A percentile compares a stretch with the other conserved stretches of the same genome.
These are phyloP conservation scores for Paramecium primaurelia DNA, from an alignment of 73 alveolate species.

Conservation along the genomic window DNA sequence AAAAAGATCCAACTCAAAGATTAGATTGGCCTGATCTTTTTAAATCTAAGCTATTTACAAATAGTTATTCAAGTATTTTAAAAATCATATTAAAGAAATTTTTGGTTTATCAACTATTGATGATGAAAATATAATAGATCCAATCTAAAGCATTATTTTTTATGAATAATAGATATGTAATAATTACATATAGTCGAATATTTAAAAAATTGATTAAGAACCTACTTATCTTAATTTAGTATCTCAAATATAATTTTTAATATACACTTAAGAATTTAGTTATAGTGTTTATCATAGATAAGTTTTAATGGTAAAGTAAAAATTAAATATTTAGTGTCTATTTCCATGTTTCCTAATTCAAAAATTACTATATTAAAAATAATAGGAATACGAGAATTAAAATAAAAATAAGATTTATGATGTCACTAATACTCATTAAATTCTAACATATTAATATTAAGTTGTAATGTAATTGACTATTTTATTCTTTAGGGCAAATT, in stretches of 20 bases:
- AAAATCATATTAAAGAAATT: neutral
- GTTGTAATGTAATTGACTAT: neutral
- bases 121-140: neutral
- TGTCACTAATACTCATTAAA: neutral
- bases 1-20: neutral
- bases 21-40: neutral
- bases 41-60: neutral
- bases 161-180: neutral
- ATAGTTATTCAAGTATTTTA: neutral
- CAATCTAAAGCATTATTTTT: neutral
- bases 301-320: neutral
- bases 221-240: neutral
- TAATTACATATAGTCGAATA: neutral
- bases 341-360: neutral
- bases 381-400: neutral
- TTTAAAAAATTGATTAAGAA: neutral
- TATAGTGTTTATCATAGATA: neutral
- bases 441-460: neutral
- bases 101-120: neutral
- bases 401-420: neutral
- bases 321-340: neutral
- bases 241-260: neutral
- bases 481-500: neutral
- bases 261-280: neutral
- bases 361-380: neutral